Conservation (phyloP, 164 flowering plant genomes). For the Macadamia tetraphylla region DNA sequence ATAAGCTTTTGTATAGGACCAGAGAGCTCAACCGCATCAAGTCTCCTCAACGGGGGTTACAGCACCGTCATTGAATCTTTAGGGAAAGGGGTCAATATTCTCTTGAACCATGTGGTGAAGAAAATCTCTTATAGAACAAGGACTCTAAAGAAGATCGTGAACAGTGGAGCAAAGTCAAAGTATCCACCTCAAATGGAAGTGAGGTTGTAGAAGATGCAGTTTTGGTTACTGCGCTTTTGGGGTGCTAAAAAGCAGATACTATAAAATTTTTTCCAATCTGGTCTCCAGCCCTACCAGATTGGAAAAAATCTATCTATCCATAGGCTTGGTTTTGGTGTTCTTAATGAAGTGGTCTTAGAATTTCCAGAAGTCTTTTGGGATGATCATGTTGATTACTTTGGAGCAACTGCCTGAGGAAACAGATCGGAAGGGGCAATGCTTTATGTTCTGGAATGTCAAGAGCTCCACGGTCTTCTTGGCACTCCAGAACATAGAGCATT, state of each 20-base stretch:
- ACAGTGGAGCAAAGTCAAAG: slow-evolving; percentile 47
- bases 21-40: slow-evolving; percentile 76
- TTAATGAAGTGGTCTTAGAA: slow-evolving; percentile 87
- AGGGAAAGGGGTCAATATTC: slow-evolving; percentile 62
- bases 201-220: slow-evolving; percentile 87
- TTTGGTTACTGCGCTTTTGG: slow-evolving; percentile 88
- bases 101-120: slow-evolving; percentile 79
- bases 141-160: slow-evolving; percentile 21
- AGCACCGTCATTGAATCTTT: slow-evolving; percentile 81
- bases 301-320: slow-evolving; percentile 79
- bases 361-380: slow-evolving; percentile 95
- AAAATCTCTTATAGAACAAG: slow-evolving; percentile 42
- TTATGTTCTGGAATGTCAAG: slow-evolving; percentile 99
- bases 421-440: slow-evolving; percentile 66
- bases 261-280: no score
- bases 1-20: slow-evolving; percentile 49
- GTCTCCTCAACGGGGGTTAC: slow-evolving; percentile 82
- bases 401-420: slow-evolving; percentile 95
- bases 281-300: slow-evolving; percentile 79
- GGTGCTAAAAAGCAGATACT: slow-evolving; percentile 84
- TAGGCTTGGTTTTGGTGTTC: slow-evolving; percentile 95
- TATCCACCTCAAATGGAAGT: slow-evolving; percentile 62
- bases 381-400: slow-evolving; percentile 94
- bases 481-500: slow-evolving; percentile 98
- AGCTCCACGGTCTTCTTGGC: slow-evolving; percentile 88